Evolutionary conservation across 257 asterid species (phyloP).

Genomic region (Capsicum chinense): DNA sequence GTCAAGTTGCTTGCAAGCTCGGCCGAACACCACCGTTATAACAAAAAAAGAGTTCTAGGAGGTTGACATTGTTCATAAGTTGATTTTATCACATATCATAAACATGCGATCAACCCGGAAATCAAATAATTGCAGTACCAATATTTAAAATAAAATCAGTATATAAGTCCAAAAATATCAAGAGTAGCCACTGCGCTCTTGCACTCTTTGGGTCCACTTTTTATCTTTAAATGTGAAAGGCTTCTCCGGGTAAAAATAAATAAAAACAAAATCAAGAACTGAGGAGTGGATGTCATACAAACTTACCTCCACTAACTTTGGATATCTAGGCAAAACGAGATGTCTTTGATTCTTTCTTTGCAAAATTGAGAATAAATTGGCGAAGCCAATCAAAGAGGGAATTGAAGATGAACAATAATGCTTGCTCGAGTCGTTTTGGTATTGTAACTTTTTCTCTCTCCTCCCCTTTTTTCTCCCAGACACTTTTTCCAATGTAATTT

Average conservation of each 20-base stretch:
- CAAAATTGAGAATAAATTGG: background rate
- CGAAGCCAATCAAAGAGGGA: background rate
- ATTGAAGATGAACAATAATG: background rate
- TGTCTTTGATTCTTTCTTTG: background rate
- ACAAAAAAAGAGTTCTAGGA: background rate
- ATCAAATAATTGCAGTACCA: background rate
- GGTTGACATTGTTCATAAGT: background rate
- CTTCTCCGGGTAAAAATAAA: background rate
- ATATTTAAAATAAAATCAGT: background rate
- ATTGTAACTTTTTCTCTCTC: no score
- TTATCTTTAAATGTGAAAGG: background rate
- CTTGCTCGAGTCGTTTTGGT: background rate
- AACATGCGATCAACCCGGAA: background rate
- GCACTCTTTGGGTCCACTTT: background rate
- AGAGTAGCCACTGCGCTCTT: background rate
- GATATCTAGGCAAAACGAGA: background rate
- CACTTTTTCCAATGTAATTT: no score
- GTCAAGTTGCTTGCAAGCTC: no score
- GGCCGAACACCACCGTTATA: no score
- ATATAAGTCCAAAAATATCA: background rate
- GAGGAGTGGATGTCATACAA: conserved; percentile 12
- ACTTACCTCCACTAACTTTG: background rate
- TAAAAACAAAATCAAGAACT: background rate
- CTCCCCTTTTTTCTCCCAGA: no score
- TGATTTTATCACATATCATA: background rate